Conservation (phyloP, 768 basidiomycete species). For the Suillus bovinus region DNA sequence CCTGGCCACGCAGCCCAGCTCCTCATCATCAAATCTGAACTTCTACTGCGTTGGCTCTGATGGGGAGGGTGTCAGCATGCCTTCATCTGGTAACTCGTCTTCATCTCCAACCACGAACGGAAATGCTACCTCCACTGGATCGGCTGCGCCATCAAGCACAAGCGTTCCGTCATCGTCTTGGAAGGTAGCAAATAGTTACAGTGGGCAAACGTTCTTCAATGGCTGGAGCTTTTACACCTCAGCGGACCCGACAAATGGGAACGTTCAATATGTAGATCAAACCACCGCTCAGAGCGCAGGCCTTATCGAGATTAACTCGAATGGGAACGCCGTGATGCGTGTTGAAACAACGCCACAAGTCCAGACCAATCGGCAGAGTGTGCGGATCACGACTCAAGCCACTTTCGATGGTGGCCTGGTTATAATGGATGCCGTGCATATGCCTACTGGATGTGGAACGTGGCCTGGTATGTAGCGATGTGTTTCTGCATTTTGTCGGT, state of each 20-base stretch:
- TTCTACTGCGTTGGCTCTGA: conserved; percentile 36
- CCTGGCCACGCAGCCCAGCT: conserved; percentile 43
- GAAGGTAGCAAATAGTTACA: conserved; percentile 58
- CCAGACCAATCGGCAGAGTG: conserved; percentile 64
- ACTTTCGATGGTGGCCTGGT: conserved; percentile 68
- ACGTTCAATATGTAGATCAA: conserved; percentile 67
- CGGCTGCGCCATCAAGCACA: conserved; percentile 18
- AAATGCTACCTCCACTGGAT: conserved; percentile 9
- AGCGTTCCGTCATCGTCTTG: conserved; percentile 48
- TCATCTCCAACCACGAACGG: conserved; percentile 22
- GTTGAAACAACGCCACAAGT: conserved; percentile 83
- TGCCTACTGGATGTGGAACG: conserved; percentile 87
- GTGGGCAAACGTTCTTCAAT: conserved; percentile 76
- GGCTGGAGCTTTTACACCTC: conserved; percentile 74
- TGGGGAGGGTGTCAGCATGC: conserved; percentile 24
- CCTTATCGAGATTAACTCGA: conserved; percentile 64
- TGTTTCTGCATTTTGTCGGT: neutral
- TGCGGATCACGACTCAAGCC: conserved; percentile 71
- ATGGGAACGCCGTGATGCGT: conserved; percentile 82
- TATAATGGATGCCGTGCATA: conserved; percentile 83
- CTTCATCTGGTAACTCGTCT: conserved; percentile 14
- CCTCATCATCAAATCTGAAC: conserved; percentile 25
- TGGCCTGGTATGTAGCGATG: conserved; percentile 57
- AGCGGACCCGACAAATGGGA: conserved; percentile 77
- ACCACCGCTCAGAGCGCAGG: conserved; percentile 56